Evolutionary conservation across 441 rosid genomes (phyloP).

Genomic region (Populus hybrid): DNA sequence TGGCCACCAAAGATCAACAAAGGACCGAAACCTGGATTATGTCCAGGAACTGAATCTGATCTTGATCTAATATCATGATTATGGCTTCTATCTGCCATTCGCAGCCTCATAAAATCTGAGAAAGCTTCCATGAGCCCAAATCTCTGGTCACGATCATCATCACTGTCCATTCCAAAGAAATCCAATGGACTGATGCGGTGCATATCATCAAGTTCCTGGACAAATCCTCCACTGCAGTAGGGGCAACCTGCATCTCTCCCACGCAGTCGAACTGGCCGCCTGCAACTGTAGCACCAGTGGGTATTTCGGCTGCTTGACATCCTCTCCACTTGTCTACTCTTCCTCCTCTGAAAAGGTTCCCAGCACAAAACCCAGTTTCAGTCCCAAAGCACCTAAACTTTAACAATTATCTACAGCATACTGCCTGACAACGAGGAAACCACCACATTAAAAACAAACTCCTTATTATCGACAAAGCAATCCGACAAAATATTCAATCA

Average conservation of each 20-base stretch:
- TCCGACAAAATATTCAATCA: neutral
- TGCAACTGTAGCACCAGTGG: constrained; percentile 90
- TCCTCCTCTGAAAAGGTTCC: constrained; percentile 18
- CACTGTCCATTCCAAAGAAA: constrained; percentile 45
- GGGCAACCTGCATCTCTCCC: constrained; percentile 37
- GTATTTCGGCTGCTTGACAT: constrained; percentile 84
- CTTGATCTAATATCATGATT: constrained; percentile 49
- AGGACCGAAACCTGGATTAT: constrained; percentile 56
- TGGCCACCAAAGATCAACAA: constrained; percentile 76
- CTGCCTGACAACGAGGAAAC: constrained; percentile 13
- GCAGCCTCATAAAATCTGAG: constrained; percentile 74
- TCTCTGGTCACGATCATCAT: constrained; percentile 52
- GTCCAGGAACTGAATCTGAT: constrained; percentile 53
- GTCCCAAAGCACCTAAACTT: constrained; percentile 13
- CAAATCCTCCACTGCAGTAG: too few relatives aligned
- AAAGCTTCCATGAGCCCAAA: constrained; percentile 74
- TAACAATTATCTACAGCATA: constrained; percentile 16
- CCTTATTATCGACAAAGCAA: neutral
- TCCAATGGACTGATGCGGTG: constrained; percentile 43
- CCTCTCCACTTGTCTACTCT: constrained; percentile 35
- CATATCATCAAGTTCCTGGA: constrained; percentile 49
- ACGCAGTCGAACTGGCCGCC: constrained; percentile 56
- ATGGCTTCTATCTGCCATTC: constrained; percentile 55
- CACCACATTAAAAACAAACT: neutral
- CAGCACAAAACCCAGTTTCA: constrained; percentile 12